A percentile compares a stretch with the other conserved stretches of the same genome.
Evolutionary conservation across 2,329 filamentous ascomycete genomes (phyloP).

Genomic region (Zasmidium cellare): DNA sequence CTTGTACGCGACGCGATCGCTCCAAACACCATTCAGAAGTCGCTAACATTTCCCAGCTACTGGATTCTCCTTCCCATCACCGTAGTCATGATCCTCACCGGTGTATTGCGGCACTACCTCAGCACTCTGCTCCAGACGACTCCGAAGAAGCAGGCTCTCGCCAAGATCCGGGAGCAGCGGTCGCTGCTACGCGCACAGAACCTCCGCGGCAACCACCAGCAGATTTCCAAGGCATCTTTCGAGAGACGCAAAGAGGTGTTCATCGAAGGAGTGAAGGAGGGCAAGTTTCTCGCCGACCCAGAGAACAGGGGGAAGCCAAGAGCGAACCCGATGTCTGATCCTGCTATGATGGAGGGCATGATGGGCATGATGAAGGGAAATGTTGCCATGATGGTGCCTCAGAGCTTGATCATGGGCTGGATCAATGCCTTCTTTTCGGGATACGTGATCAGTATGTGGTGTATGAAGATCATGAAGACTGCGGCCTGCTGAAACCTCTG

Average conservation of each 20-base stretch:
- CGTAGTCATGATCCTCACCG: constrained; percentile 95
- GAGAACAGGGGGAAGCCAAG: constrained; percentile 82
- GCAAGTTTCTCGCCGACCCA: constrained; percentile 85
- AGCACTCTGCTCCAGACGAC: constrained; percentile 83
- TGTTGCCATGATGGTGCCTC: constrained; percentile 99
- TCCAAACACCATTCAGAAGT: not conserved
- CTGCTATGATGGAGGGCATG: constrained; percentile 98
- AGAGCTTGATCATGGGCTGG: constrained; percentile 99
- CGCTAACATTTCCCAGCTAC: constrained; percentile 62
- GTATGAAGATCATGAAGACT: not conserved
- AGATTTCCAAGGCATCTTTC: constrained; percentile 76
- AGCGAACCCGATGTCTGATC: constrained; percentile 92
- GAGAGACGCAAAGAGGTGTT: constrained; percentile 77
- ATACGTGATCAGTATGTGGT: constrained; percentile 82
- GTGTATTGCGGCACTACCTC: constrained; percentile 93
- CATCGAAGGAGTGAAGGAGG: constrained; percentile 77
- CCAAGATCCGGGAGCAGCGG: constrained; percentile 79
- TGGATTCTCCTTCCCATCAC: constrained; percentile 99
- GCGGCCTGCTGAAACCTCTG: constrained; percentile 29
- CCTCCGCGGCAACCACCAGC: constrained; percentile 78
- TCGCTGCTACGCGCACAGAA: constrained; percentile 80
- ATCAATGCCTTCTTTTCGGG: constrained; percentile 99
- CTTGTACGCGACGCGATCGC: constrained; percentile 64
- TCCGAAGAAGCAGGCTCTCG: constrained; percentile 78
- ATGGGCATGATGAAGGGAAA: constrained; percentile 99